Evolutionary conservation across 2,329 filamentous ascomycete genomes (phyloP).

Genomic region (Fusarium cyanostomum): DNA sequence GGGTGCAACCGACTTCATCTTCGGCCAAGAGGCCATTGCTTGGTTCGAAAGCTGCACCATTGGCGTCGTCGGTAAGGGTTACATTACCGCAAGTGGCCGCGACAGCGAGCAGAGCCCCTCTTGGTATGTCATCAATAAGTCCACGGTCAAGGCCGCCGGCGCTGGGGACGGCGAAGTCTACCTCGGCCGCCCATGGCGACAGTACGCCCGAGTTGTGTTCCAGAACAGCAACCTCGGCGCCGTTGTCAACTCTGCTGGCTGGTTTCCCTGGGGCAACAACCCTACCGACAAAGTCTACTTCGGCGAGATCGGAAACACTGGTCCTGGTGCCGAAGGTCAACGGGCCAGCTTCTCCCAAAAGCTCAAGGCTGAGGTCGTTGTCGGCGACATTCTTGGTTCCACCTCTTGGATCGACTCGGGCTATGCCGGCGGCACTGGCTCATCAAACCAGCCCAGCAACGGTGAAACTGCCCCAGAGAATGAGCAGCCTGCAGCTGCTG

Average conservation of each 20-base stretch:
- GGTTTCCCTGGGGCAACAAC: slow-evolving; percentile 62
- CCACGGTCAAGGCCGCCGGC: slow-evolving; percentile 45
- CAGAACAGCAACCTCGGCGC: slow-evolving; percentile 57
- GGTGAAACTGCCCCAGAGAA: not conserved
- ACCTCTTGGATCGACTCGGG: slow-evolving; percentile 26
- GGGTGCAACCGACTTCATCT: slow-evolving; percentile 56
- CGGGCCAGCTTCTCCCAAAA: slow-evolving; percentile 57
- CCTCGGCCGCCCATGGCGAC: slow-evolving; percentile 58
- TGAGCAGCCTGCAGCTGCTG: not conserved
- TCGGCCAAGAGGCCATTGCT: slow-evolving; percentile 50
- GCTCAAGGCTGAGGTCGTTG: slow-evolving; percentile 34
- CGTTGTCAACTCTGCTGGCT: slow-evolving; percentile 56
- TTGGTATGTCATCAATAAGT: slow-evolving; percentile 57
- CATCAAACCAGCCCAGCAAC: not conserved
- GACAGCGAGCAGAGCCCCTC: slow-evolving; percentile 47
- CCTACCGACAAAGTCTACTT: slow-evolving; percentile 63
- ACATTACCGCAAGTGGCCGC: slow-evolving; percentile 55
- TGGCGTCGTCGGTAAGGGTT: slow-evolving; percentile 46
- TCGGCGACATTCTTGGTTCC: slow-evolving; percentile 14
- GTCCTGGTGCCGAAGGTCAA: slow-evolving; percentile 61
- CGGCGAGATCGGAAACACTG: slow-evolving; percentile 67
- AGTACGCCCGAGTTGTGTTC: slow-evolving; percentile 58
- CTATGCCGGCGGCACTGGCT: slow-evolving; percentile 6
- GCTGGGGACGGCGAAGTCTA: slow-evolving; percentile 49
- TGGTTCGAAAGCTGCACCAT: slow-evolving; percentile 57